These are phyloP conservation scores for Lasiosphaeriaceae sp. DNA, from an alignment of 495 filamentous ascomycete genomes.

Conservation along the genomic window DNA sequence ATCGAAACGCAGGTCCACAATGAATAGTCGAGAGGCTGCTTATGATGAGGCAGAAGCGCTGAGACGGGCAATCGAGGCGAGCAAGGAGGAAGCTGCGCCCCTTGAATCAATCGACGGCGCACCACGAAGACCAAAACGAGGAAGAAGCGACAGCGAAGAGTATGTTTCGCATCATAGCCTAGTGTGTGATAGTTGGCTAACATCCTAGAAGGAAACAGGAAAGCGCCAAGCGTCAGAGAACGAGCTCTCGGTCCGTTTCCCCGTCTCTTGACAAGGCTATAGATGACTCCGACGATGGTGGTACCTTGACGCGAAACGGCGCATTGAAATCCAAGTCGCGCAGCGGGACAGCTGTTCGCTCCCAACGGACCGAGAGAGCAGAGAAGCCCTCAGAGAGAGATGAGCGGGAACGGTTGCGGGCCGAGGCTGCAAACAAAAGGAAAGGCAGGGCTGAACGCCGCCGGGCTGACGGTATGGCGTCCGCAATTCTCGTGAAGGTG, in stretches of 20 bases:
- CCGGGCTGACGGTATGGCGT: conserved; percentile 66
- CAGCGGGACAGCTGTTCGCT: conserved; percentile 54
- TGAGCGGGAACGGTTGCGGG: conserved; percentile 62
- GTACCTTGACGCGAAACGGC: conserved; percentile 45
- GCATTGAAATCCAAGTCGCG: conserved; percentile 58
- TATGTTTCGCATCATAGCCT: conserved; percentile 34
- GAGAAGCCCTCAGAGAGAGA: conserved; percentile 56
- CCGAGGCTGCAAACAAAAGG: conserved; percentile 67
- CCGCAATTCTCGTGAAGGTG: conserved; percentile 16
- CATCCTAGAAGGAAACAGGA: conserved; percentile 41
- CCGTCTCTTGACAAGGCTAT: conserved; percentile 41
- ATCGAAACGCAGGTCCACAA: conserved; percentile 88
- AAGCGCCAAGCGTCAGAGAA: conserved; percentile 63
- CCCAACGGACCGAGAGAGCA: conserved; percentile 58
- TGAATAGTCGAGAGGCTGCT: conserved; percentile 94
- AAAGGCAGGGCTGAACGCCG: conserved; percentile 71
- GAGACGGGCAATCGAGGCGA: conserved; percentile 87
- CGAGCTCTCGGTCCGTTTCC: conserved; percentile 66
- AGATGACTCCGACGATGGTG: conserved; percentile 70
- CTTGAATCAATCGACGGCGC: conserved; percentile 45
- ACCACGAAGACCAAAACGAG: conserved; percentile 69
- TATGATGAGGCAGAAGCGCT: conserved; percentile 94
- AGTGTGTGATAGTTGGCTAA: conserved; percentile 7
- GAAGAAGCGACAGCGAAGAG: conserved; percentile 90
- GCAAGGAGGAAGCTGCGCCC: conserved; percentile 69